Evolutionary conservation across 2,329 filamentous ascomycete species (phyloP).

Genomic region (Fusarium bulbicola): DNA sequence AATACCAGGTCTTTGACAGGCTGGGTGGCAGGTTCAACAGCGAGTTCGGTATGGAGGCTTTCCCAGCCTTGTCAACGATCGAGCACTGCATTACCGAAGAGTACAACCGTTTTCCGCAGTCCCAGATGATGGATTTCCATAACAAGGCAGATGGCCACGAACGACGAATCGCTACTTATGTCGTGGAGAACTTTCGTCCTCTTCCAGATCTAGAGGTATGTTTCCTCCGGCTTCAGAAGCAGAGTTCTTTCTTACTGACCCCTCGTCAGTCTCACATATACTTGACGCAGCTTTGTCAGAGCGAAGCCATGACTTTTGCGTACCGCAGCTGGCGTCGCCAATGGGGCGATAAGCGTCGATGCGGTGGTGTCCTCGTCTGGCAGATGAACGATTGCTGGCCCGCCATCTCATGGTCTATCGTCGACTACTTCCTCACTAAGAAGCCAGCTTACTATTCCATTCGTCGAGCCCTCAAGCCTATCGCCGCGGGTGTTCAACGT

Average conservation of each 20-base stretch:
- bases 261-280: neutral
- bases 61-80: neutral
- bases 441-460: neutral
- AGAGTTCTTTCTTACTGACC: neutral
- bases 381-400: conserved; percentile 11
- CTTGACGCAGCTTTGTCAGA: neutral
- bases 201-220: neutral
- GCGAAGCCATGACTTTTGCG: neutral
- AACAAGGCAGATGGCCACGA: conserved; percentile 3
- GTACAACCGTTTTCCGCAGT: neutral
- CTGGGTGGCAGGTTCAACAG: conserved; percentile 4
- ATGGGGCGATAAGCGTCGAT: neutral
- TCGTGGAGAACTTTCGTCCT: neutral
- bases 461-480: neutral
- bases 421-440: neutral
- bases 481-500: neutral
- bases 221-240: fast-evolving
- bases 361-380: neutral
- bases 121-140: conserved; percentile 2
- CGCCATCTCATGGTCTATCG: neutral
- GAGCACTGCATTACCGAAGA: neutral
- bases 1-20: conserved; percentile 1
- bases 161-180: neutral
- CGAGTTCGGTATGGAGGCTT: conserved; percentile 3
- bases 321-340: conserved; percentile 1